These are phyloP conservation scores for Globisporangium megalacanthum DNA, from an alignment of 352 stramenopile species.

Conservation along the genomic window DNA sequence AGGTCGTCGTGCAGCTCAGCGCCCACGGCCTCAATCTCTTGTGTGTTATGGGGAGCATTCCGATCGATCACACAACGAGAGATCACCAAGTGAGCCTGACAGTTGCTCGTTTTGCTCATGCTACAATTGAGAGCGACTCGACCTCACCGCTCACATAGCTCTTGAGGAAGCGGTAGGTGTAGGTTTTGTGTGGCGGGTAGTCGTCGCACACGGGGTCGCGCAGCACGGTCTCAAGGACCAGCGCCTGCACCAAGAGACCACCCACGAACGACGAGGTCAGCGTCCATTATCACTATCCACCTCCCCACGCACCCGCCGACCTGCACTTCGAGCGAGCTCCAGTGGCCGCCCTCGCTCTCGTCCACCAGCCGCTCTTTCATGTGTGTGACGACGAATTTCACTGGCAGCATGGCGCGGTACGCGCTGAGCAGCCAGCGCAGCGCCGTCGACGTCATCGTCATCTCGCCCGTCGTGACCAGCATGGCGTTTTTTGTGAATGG, in stretches of 20 bases:
- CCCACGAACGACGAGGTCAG: not conserved
- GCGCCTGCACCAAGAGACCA: conserved; percentile 24
- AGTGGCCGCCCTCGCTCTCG: conserved; percentile 16
- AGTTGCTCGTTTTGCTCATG: too few relatives aligned
- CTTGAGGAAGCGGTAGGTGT: conserved; percentile 73
- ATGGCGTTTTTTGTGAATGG: not conserved
- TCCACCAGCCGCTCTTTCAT: conserved; percentile 26
- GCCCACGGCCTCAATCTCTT: conserved; percentile 47
- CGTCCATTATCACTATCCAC: too few relatives aligned
- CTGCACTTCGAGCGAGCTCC: conserved; percentile 53
- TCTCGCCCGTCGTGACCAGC: not conserved
- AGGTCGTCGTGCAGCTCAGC: conserved; percentile 52
- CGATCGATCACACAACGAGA: too few relatives aligned
- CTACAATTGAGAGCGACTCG: not conserved
- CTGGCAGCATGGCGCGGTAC: conserved; percentile 63
- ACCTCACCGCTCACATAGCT: conserved; percentile 45
- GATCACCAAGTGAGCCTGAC: too few relatives aligned
- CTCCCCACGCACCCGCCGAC: conserved; percentile 12
- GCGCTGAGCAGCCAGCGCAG: conserved; percentile 42
- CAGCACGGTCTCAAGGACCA: conserved; percentile 45
- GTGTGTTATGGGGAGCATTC: not conserved
- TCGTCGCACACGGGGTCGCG: conserved; percentile 49
- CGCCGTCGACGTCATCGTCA: not conserved
- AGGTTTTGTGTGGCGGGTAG: conserved; percentile 54
- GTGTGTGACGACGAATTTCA: conserved; percentile 28